Percentiles rank a stretch among this genome's conserved stretches.
Evolutionary conservation across 2,329 filamentous ascomycete species (phyloP).

Genomic region (Botrytis elliptica): DNA sequence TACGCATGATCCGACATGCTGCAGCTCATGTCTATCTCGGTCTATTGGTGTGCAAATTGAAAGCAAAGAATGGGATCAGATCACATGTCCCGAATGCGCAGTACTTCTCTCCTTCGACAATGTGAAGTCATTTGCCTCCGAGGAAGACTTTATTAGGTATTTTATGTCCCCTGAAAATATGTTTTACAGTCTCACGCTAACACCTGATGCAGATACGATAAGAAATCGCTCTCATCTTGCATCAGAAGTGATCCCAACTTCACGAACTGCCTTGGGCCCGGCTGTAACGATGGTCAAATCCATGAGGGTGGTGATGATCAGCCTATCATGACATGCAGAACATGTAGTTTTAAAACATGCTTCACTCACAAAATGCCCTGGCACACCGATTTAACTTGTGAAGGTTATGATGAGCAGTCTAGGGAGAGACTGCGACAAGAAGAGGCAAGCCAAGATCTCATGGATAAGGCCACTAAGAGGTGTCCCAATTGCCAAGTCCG

Average conservation of each 20-base stretch:
- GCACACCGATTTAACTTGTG: slow-evolving; percentile 45
- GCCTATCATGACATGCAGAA: slow-evolving; percentile 45
- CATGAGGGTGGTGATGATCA: slow-evolving; percentile 45
- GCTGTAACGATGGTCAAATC: slow-evolving; percentile 53
- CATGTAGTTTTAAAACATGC: slow-evolving; percentile 45
- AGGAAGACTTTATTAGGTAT: slow-evolving; percentile 1
- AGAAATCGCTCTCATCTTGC: not conserved
- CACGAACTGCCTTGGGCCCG: slow-evolving; percentile 51
- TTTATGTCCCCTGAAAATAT: too few relatives aligned
- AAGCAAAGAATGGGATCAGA: slow-evolving; percentile 43
- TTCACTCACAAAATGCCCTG: slow-evolving; percentile 45
- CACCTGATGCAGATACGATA: not conserved
- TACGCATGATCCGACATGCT: slow-evolving; percentile 24
- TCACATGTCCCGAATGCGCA: slow-evolving; percentile 54
- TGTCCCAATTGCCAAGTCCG: slow-evolving; percentile 23
- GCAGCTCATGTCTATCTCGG: slow-evolving; percentile 21
- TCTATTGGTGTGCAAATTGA: slow-evolving; percentile 25
- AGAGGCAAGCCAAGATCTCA: slow-evolving; percentile 11
- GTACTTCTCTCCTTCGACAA: slow-evolving; percentile 41
- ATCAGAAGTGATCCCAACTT: slow-evolving; percentile 43
- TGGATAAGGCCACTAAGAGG: slow-evolving; percentile 14
- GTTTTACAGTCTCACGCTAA: not conserved
- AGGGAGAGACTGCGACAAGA: slow-evolving; percentile 21
- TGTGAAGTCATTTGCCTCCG: not conserved
- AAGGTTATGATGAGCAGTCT: slow-evolving; percentile 31